These are phyloP conservation scores for Rhamnella rubrinervis DNA, from an alignment of 331 rosid species.

Conservation along the genomic window DNA sequence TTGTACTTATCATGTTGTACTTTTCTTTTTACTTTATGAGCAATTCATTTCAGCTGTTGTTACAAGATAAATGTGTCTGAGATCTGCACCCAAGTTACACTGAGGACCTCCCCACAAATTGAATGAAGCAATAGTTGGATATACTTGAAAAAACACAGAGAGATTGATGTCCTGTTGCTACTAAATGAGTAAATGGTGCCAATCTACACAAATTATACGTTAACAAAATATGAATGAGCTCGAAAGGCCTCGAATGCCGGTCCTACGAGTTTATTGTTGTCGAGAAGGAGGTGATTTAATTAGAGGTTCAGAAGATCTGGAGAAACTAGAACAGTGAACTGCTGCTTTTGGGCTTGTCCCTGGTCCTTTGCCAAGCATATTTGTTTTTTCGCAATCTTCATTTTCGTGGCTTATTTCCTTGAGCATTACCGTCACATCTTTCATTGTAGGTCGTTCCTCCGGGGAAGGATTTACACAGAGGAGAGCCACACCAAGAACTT, in stretches of 20 bases:
- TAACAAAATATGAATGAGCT: conserved; percentile 25
- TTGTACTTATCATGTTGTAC: no score
- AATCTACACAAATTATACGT: conserved; percentile 49
- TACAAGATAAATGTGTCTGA: no score
- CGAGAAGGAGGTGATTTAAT: conserved; percentile 58
- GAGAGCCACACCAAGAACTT: conserved; percentile 89
- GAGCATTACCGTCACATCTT: conserved; percentile 88
- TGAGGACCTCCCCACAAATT: not conserved
- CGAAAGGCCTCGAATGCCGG: conserved; percentile 9
- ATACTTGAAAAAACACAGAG: conserved; percentile 20
- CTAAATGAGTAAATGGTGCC: conserved; percentile 20
- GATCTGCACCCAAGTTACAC: no score
- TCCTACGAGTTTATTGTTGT: conserved; percentile 36
- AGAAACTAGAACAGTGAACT: conserved; percentile 85
- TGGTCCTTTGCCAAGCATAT: conserved; percentile 44
- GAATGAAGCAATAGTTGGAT: not conserved
- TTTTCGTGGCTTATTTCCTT: conserved; percentile 71
- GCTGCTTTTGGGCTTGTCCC: conserved; percentile 56
- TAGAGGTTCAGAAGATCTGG: conserved; percentile 80
- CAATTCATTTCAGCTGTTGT: no score
- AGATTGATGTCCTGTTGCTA: conserved; percentile 26
- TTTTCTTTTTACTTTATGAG: no score
- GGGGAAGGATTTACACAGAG: conserved; percentile 78
- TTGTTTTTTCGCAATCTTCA: conserved; percentile 66
- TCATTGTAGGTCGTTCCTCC: conserved; percentile 87